phyloP scores from a whole-genome alignment of 2,329 filamentous ascomycete genomes.

The Tetracladium maxilliforme region DNA sequence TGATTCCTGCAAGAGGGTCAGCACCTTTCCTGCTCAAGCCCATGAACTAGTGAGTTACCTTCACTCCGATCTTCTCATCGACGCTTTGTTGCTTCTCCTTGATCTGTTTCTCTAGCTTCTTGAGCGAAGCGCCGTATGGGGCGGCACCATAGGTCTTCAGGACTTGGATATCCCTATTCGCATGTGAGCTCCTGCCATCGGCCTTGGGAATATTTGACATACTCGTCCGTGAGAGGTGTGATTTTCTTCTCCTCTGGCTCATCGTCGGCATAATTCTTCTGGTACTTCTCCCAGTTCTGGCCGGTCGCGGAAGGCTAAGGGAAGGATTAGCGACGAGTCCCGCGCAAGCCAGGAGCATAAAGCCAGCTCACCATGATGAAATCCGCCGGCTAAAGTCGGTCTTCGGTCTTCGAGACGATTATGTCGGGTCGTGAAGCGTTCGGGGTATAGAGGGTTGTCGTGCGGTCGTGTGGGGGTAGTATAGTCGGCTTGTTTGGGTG shows the following conservation, averaged over 20 bases:
- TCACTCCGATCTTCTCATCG: conserved; percentile 94
- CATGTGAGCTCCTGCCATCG: conserved; percentile 17
- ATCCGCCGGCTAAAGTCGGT: too few relatives aligned
- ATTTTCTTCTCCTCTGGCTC: conserved; percentile 99
- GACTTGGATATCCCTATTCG: conserved; percentile 84
- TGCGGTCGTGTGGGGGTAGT: too few relatives aligned
- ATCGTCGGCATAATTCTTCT: conserved; percentile 93
- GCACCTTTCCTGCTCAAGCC: conserved; percentile 1
- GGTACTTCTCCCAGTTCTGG: conserved; percentile 95
- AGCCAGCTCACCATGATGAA: too few relatives aligned
- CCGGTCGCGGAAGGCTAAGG: conserved; percentile 95
- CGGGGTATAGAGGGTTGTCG: too few relatives aligned
- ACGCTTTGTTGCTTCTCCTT: conserved; percentile 98
- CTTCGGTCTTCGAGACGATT: conserved; percentile 1
- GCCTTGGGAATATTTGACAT: conserved; percentile 21
- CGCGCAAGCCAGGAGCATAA: too few relatives aligned
- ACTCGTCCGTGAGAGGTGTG: conserved; percentile 92
- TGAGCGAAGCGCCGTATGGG: conserved; percentile 83
- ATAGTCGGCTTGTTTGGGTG: too few relatives aligned
- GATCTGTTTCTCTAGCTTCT: conserved; percentile 98
- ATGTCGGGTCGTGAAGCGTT: too few relatives aligned
- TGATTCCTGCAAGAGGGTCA: conserved; percentile 55
- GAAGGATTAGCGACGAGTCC: too few relatives aligned
- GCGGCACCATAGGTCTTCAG: conserved; percentile 98
- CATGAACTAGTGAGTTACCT: conserved; percentile 27